These are phyloP conservation scores for Phialemonium atrogriseum DNA, from an alignment of 2,329 filamentous ascomycete species.

Conservation along the genomic window DNA sequence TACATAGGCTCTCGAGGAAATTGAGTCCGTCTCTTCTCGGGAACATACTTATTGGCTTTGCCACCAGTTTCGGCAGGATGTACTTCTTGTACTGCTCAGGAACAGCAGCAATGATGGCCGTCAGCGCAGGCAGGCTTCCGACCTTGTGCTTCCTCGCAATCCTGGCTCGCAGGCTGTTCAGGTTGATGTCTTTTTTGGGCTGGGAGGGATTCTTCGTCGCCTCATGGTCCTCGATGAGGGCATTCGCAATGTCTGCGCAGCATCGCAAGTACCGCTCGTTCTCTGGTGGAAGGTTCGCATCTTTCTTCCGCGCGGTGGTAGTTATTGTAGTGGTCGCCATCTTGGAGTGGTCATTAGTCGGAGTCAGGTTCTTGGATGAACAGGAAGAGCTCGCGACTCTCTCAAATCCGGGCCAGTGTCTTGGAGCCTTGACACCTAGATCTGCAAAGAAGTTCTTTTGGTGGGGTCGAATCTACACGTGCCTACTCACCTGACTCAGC, in stretches of 20 bases:
- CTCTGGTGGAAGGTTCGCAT: conserved; percentile 73
- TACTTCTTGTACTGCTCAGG: conserved; percentile 99
- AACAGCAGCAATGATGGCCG: conserved; percentile 94
- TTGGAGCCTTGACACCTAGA: too few species aligned
- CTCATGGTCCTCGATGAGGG: conserved; percentile 91
- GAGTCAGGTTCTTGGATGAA: too few species aligned
- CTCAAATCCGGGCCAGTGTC: too few species aligned
- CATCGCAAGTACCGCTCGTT: conserved; percentile 91
- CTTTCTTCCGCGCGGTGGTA: conserved; percentile 64
- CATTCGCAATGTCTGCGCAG: conserved; percentile 91
- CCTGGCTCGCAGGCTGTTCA: conserved; percentile 80
- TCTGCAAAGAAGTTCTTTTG: too few species aligned
- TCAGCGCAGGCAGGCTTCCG: conserved; percentile 80
- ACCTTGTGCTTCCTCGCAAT: conserved; percentile 90
- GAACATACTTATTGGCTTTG: conserved; percentile 79
- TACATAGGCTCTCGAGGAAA: too few species aligned
- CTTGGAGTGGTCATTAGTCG: conserved; percentile 3
- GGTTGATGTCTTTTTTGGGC: conserved; percentile 78
- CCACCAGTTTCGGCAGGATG: conserved; percentile 89
- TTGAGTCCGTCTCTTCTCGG: conserved; percentile 2
- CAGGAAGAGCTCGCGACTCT: too few species aligned
- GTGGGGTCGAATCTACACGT: too few species aligned
- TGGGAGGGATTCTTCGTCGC: conserved; percentile 64
- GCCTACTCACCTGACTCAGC: too few species aligned
- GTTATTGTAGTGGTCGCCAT: conserved; percentile 30